Evolutionary conservation across 208 protist species (phyloP).

Genomic region (Leishmania arabica): DNA sequence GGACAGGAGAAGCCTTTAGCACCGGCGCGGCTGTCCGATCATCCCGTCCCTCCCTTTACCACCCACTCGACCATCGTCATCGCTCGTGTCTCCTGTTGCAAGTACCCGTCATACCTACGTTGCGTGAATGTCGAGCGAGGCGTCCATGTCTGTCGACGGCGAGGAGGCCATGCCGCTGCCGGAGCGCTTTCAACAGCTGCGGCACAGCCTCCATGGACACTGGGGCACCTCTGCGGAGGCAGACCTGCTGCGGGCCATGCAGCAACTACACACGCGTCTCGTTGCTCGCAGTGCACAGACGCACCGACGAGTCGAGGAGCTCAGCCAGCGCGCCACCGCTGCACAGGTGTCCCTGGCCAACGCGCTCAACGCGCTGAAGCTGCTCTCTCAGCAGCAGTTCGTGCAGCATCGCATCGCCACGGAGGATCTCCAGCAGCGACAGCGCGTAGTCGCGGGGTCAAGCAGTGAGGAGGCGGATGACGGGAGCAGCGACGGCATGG

Average conservation of each 20-base stretch:
- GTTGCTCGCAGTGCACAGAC: conserved; percentile 21
- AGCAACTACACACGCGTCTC: conserved; percentile 45
- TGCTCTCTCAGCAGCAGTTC: conserved; percentile 74
- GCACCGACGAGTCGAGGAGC: conserved; percentile 33
- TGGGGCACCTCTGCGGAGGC: conserved; percentile 58
- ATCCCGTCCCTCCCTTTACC: neutral
- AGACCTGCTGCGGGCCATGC: conserved; percentile 42
- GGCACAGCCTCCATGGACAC: conserved; percentile 25
- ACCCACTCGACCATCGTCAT: neutral
- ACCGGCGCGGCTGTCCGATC: neutral
- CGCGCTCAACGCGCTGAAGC: conserved; percentile 55
- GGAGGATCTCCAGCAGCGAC: conserved; percentile 33
- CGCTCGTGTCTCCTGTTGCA: neutral
- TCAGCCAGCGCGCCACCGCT: conserved; percentile 32
- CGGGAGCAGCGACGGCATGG: neutral
- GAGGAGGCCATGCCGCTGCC: conserved; percentile 10
- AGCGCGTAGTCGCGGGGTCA: neutral
- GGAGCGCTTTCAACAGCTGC: conserved; percentile 30
- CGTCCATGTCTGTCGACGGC: conserved; percentile 1
- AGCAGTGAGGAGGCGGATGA: conserved; percentile 19
- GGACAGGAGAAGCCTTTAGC: too few species aligned
- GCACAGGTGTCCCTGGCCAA: conserved; percentile 49
- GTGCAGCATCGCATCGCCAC: conserved; percentile 75
- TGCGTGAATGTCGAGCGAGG: neutral
- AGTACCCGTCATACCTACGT: neutral